These are phyloP conservation scores for Paecilomyces formosus DNA, from an alignment of 2,329 filamentous ascomycete species.

Conservation along the genomic window DNA sequence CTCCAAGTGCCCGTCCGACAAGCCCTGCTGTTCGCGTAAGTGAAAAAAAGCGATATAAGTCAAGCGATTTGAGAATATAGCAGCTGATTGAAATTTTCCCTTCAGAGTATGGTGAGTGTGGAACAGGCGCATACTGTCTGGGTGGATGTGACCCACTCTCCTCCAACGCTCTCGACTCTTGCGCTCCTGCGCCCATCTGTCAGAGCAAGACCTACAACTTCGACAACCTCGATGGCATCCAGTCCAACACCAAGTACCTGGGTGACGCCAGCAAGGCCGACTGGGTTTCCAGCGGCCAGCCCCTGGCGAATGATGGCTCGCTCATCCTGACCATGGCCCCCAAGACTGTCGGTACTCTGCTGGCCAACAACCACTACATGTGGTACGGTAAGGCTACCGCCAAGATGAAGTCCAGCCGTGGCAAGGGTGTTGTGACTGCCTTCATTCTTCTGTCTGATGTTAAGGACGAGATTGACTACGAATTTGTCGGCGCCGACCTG, in stretches of 20 bases:
- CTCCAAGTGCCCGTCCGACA: slow-evolving; percentile 60
- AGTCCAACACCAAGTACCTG: slow-evolving; percentile 71
- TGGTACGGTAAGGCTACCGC: slow-evolving; percentile 96
- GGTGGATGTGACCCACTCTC: slow-evolving; percentile 87
- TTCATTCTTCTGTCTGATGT: slow-evolving; percentile 94
- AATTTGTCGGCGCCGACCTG: slow-evolving; percentile 80
- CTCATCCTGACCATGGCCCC: slow-evolving; percentile 84
- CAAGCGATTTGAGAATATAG: not conserved
- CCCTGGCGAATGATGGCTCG: slow-evolving; percentile 54
- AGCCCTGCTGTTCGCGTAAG: slow-evolving; percentile 77
- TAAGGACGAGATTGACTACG: slow-evolving; percentile 98
- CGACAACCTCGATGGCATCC: slow-evolving; percentile 61
- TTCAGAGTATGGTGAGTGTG: slow-evolving; percentile 83
- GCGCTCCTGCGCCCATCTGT: slow-evolving; percentile 78
- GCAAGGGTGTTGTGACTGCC: slow-evolving; percentile 85
- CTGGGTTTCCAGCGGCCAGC: slow-evolving; percentile 81
- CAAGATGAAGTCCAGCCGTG: slow-evolving; percentile 74
- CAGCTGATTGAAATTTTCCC: not conserved
- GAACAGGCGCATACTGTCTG: slow-evolving; percentile 88
- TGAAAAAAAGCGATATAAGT: slow-evolving; percentile 15
- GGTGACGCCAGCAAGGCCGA: slow-evolving; percentile 73
- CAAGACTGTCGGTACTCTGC: slow-evolving; percentile 75
- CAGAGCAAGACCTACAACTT: slow-evolving; percentile 66
- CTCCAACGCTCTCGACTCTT: slow-evolving; percentile 77
- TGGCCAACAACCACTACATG: slow-evolving; percentile 79